Conservation (phyloP, 1,284 basidiomycete genomes). For the Tylopilus sp. region DNA sequence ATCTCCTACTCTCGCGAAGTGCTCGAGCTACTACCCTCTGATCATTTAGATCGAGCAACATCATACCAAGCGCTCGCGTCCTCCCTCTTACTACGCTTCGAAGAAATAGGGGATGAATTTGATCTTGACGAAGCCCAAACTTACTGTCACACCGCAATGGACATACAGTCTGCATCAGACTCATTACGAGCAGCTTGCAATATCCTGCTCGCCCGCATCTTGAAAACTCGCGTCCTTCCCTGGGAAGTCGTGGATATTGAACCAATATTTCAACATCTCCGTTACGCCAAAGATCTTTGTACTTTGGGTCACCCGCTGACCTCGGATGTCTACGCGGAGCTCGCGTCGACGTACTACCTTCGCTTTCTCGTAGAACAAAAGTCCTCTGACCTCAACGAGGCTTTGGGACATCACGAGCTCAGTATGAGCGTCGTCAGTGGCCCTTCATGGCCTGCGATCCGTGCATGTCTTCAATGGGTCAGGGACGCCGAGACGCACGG, state of each 20-base stretch:
- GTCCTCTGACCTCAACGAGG: conserved; percentile 28
- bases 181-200: conserved; percentile 18
- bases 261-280: conserved; percentile 25
- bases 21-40: conserved; percentile 22
- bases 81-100: conserved; percentile 27
- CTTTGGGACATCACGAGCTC: conserved; percentile 28
- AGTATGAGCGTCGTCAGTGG: conserved; percentile 22
- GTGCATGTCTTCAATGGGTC: conserved; percentile 24
- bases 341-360: conserved; percentile 27
- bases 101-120: conserved; percentile 25
- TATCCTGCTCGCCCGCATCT: conserved; percentile 24
- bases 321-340: conserved; percentile 27
- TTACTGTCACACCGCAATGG: conserved; percentile 18
- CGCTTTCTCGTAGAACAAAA: conserved; percentile 24
- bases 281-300: conserved; percentile 23
- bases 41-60: conserved; percentile 18
- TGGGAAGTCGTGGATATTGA: conserved; percentile 19
- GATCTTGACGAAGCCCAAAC: conserved; percentile 29
- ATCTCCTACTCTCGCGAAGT: conserved; percentile 27
- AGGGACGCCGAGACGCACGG: conserved; percentile 20
- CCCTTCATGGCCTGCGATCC: conserved; percentile 21
- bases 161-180: conserved; percentile 5
- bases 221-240: conserved; percentile 23
- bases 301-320: conserved; percentile 18
- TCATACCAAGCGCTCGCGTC: conserved; percentile 17